phyloP scores from a whole-genome alignment of 2,329 filamentous ascomycete species.

The Allantophomopsis lycopodina region DNA sequence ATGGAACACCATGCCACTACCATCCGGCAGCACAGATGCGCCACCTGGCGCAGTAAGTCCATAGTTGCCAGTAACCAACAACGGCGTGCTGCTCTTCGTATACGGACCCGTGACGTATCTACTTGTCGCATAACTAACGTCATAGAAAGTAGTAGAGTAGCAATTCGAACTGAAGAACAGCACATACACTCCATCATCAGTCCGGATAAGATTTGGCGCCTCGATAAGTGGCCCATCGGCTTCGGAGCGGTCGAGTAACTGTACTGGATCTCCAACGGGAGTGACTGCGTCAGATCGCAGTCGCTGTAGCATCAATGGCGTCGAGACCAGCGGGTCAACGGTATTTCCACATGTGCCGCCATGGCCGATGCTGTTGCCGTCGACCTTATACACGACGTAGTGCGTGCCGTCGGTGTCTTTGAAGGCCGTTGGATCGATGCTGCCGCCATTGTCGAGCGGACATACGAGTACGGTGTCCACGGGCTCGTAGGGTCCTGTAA shows the following conservation, averaged over 20 bases:
- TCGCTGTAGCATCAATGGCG: conserved; percentile 42
- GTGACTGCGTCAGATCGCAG: conserved; percentile 36
- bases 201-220: conserved; percentile 39
- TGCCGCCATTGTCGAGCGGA: conserved; percentile 35
- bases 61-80: conserved; percentile 5
- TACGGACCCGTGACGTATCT: conserved; percentile 4
- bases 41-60: conserved; percentile 6
- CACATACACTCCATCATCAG: conserved; percentile 34
- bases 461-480: conserved; percentile 27
- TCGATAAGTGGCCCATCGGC: conserved; percentile 43
- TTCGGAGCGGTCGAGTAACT: conserved; percentile 29
- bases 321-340: conserved; percentile 25
- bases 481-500: conserved; percentile 34
- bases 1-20: conserved; percentile 7
- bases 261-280: conserved; percentile 31
- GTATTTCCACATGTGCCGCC: conserved; percentile 31
- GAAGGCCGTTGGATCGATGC: conserved; percentile 50
- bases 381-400: conserved; percentile 53
- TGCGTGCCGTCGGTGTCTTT: conserved; percentile 35
- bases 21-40: conserved; percentile 4
- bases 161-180: conserved; percentile 51
- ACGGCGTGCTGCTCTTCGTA: conserved; percentile 2
- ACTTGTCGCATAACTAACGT: conserved; percentile 42
- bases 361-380: conserved; percentile 37
- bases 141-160: conserved; percentile 37